Percentiles rank a stretch among this genome's conserved stretches.
Evolutionary conservation across 1,139 yeast species (phyloP).

Genomic region (Scheffersomyces segobiensis): DNA sequence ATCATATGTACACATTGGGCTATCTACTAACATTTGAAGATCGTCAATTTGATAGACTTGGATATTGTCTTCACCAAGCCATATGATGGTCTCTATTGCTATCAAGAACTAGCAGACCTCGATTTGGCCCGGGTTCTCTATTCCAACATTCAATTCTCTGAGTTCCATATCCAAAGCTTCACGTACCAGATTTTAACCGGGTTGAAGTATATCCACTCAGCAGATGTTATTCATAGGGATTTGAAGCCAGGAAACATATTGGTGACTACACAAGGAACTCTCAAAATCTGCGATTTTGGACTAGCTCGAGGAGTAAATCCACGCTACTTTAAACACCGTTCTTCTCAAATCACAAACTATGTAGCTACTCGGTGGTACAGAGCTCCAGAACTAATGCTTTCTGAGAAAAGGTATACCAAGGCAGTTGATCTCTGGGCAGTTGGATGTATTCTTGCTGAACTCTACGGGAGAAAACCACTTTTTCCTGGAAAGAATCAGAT

Average conservation of each 20-base stretch:
- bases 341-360: slow-evolving; percentile 66
- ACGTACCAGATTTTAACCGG: slow-evolving; percentile 81
- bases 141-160: slow-evolving; percentile 76
- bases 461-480: slow-evolving; percentile 71
- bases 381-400: slow-evolving; percentile 85
- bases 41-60: slow-evolving; percentile 69
- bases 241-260: slow-evolving; percentile 83
- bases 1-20: not conserved
- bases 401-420: slow-evolving; percentile 53
- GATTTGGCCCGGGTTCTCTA: slow-evolving; percentile 80
- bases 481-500: slow-evolving; percentile 68
- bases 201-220: slow-evolving; percentile 78
- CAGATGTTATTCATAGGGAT: slow-evolving; percentile 82
- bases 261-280: slow-evolving; percentile 66
- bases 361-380: slow-evolving; percentile 97
- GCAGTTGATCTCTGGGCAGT: slow-evolving; percentile 80
- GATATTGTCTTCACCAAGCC: slow-evolving; percentile 68
- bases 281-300: slow-evolving; percentile 88
- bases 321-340: slow-evolving; percentile 34
- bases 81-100: slow-evolving; percentile 83
- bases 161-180: slow-evolving; percentile 75
- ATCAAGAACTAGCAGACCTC: slow-evolving; percentile 73
- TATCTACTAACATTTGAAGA: slow-evolving; percentile 27
- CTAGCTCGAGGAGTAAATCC: slow-evolving; percentile 74
- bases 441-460: slow-evolving; percentile 77